Evolutionary conservation across 805 yeast species (phyloP), one percentile per base, ranked within the genome.

Genomic region (Lachancea lanzarotensis): DNA sequence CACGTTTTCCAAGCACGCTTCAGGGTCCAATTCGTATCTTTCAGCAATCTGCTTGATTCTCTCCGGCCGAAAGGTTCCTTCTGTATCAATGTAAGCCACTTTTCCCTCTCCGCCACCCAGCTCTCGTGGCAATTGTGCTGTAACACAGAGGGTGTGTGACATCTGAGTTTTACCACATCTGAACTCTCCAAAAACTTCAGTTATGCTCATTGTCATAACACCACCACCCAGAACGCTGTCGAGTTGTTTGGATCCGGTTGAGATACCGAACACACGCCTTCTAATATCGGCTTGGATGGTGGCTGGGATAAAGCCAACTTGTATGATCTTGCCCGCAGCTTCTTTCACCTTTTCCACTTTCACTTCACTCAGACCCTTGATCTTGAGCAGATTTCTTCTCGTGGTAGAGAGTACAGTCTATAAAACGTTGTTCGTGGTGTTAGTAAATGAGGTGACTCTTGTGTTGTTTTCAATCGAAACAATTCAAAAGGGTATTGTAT

Each of bases 51-150:
- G 75, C 33, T 63, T 66, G 42, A 78, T 73, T 57, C 82, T 69
- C 48, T 81, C 87, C 2, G 91, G 91, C 46, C 91, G 73, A 52
- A 84, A 84, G 1, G 91, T 84, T 3, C 91, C 91, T 58, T 84
- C 91, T 0, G 91, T 83, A 56, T 84, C 91, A 47, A 84, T 80
- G 54, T 78, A 84, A 9, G 85, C 82, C 22, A 84, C 86, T 63
- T 83, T 84, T 0, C 91, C 91, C 59, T 82, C 90, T 12, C 82
- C 89, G 3, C 91, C 91, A 3, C 90, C 90, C 74, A 79, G 69
- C 38, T 68, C 72, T 36, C 72, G 76, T 9, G 87, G 88, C 46
- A 84, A 62, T 58, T 84, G 91, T 33, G 88, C 73, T 1, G 89
- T 81, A 11, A 84, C 88, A 43, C 90, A 83, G 45, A 84, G 68